Conservation (phyloP, 2,329 filamentous ascomycete species). For the Diaporthe vexans region DNA sequence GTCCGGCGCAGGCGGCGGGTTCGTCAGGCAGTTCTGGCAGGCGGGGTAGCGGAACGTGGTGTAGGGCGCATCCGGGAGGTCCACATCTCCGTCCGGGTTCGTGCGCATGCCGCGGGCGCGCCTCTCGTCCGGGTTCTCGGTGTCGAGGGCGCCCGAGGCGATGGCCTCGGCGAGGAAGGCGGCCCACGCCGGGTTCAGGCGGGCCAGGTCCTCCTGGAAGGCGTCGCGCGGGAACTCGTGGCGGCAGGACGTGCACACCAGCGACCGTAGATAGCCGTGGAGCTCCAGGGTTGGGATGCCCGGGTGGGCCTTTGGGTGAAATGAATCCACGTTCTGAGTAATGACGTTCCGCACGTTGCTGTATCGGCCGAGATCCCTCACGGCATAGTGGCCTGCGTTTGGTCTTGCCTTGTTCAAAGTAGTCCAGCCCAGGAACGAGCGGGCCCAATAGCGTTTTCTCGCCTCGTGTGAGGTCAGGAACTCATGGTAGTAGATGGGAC, state of each 20-base stretch:
- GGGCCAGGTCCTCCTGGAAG: slow-evolving; percentile 83
- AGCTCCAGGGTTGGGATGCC: slow-evolving; percentile 83
- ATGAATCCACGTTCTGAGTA: slow-evolving; percentile 98
- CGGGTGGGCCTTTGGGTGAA: slow-evolving; percentile 85
- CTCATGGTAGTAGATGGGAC: slow-evolving; percentile 93
- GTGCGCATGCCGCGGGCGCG: slow-evolving; percentile 79
- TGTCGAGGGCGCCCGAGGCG: slow-evolving; percentile 80
- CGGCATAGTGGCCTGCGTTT: slow-evolving; percentile 83
- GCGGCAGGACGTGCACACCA: slow-evolving; percentile 85
- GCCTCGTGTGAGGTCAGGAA: slow-evolving; percentile 86
- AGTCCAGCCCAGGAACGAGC: slow-evolving; percentile 94
- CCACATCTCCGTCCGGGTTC: slow-evolving; percentile 96
- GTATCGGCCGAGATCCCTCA: slow-evolving; percentile 78
- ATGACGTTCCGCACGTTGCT: slow-evolving; percentile 83
- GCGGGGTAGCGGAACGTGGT: slow-evolving; percentile 91
- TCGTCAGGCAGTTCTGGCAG: slow-evolving; percentile 82
- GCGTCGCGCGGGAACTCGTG: slow-evolving; percentile 77
- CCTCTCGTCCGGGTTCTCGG: slow-evolving; percentile 80
- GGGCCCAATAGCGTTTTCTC: slow-evolving; percentile 94
- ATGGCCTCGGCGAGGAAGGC: slow-evolving; percentile 80
- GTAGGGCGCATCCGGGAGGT: slow-evolving; percentile 89
- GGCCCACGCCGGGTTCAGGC: slow-evolving; percentile 89
- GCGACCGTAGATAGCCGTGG: slow-evolving; percentile 88
- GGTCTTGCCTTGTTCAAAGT: slow-evolving; percentile 83
- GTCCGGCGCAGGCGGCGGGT: slow-evolving; percentile 69